Conservation (phyloP, 148 eudicot species). For the Bassia scoparia region DNA sequence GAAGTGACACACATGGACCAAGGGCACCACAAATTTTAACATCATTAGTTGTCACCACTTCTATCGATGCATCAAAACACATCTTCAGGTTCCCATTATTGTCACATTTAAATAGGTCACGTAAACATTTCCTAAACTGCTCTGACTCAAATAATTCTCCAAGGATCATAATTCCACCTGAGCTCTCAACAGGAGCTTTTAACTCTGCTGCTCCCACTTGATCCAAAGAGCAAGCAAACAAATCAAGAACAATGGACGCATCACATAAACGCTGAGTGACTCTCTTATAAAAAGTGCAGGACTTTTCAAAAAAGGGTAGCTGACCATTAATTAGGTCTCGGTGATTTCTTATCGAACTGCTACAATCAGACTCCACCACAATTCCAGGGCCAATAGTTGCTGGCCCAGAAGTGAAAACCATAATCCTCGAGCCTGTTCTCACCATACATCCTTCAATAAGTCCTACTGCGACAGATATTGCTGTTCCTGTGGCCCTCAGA, state of each 20-base stretch:
- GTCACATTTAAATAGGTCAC: slow-evolving; percentile 58
- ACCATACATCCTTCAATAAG: slow-evolving; percentile 76
- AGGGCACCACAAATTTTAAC: slow-evolving; percentile 89
- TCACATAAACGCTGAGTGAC: slow-evolving; percentile 59
- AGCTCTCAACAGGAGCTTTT: slow-evolving; percentile 65
- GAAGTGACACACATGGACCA: slow-evolving; percentile 81
- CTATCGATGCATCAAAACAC: slow-evolving; percentile 80
- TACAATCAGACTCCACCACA: slow-evolving; percentile 59
- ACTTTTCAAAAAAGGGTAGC: slow-evolving; percentile 55
- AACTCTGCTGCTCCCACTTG: slow-evolving; percentile 96
- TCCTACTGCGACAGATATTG: slow-evolving; percentile 81
- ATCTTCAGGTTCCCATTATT: slow-evolving; percentile 67
- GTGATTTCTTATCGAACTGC: slow-evolving; percentile 78
- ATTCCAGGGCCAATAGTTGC: slow-evolving; percentile 89
- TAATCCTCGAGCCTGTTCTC: slow-evolving; percentile 66
- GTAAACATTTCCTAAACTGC: slow-evolving; percentile 72
- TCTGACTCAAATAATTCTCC: slow-evolving; percentile 83
- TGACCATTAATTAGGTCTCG: slow-evolving; percentile 59
- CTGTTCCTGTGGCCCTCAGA: slow-evolving; percentile 73
- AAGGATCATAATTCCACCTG: slow-evolving; percentile 90
- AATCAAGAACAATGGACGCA: slow-evolving; percentile 78
- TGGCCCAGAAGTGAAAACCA: slow-evolving; percentile 97
- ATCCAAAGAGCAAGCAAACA: slow-evolving; percentile 95
- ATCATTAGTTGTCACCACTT: slow-evolving; percentile 78
- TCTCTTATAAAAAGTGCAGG: slow-evolving; percentile 56